Evolutionary conservation across 2,329 filamentous ascomycete species (phyloP), one percentile per base, ranked within the genome.

Genomic region (Pseudogymnoascus sp.): DNA sequence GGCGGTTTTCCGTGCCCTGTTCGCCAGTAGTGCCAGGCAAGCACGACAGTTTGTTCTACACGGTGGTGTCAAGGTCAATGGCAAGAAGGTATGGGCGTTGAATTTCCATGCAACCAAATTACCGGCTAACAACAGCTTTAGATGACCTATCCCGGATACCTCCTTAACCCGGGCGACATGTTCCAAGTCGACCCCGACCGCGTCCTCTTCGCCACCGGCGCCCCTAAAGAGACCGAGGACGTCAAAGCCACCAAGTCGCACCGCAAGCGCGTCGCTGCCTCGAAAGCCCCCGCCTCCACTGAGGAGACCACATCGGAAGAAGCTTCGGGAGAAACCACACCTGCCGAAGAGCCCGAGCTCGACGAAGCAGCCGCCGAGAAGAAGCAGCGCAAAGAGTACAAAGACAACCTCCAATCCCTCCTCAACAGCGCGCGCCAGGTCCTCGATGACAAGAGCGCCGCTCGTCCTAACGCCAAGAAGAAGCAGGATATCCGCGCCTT

Each of bases 151-250:
- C 92, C 94, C 7, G 89, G 91, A 61, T 99, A 99, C 74, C 86
- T 92, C 66, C 83, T 99, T 38, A 99, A 99, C 74, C 95, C 94
- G 2, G 94, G 94, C 67, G 94, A 99, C 74, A 90, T 99, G 86
- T 99, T 99, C 81, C 91, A 96, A 73, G 93, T 99, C 69, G 89
- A 97, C 18, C 82, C 89, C 36, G 90, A 96, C 38, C 86, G 87
- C 68, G 94, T 99, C 61, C 81, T 99, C 75, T 92, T 83, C 70
- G 93, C 90, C 35, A 96, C 92, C 1, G 94, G 94, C 62, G 81
- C 83, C 25, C 82, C 84, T 57, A 94, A 92, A 75, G 74, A 80
- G 57, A 18, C 11, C 12, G 59, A 64, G 18, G 67, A 70, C 35
- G 59, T 66, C 25, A 63, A 62, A 61, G 50, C 54, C 59, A 61